Evolutionary conservation across 2,329 filamentous ascomycete species (phyloP).

Genomic region (Fusarium concolor): DNA sequence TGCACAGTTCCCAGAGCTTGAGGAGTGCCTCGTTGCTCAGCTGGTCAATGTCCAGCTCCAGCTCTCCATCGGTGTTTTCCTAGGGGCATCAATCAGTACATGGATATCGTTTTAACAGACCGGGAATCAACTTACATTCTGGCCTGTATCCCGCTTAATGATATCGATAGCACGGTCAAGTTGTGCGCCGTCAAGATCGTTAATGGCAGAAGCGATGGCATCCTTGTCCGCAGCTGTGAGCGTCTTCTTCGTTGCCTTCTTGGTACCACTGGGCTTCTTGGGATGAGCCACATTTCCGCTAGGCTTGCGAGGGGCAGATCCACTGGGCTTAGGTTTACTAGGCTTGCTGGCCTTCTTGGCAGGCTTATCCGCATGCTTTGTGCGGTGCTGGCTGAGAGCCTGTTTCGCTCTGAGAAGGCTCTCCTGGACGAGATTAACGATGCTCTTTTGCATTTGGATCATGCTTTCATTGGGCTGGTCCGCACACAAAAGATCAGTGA

Average conservation of each 20-base stretch:
- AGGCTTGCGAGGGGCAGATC: constrained; percentile 57
- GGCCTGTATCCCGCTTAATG: constrained; percentile 87
- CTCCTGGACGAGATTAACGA: constrained; percentile 74
- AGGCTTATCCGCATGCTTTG: constrained; percentile 67
- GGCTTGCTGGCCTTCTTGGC: constrained; percentile 65
- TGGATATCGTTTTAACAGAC: background rate
- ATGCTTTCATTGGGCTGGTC: constrained; percentile 64
- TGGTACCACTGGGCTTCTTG: constrained; percentile 54
- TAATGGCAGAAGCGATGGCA: constrained; percentile 87
- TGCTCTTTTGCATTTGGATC: constrained; percentile 68
- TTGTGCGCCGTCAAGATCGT: constrained; percentile 80
- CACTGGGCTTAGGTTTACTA: constrained; percentile 64
- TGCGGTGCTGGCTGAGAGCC: constrained; percentile 64
- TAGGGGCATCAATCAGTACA: constrained; percentile 42
- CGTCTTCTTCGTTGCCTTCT: constrained; percentile 63
- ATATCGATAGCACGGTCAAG: constrained; percentile 86
- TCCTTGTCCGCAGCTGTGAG: constrained; percentile 88
- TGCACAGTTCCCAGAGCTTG: constrained; percentile 62
- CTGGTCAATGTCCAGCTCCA: constrained; percentile 70
- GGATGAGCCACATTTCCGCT: constrained; percentile 48
- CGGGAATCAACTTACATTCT: constrained; percentile 67
- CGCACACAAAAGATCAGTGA: constrained; percentile 65
- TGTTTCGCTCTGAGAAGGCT: constrained; percentile 80
- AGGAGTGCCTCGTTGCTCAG: constrained; percentile 66
- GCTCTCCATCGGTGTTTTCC: constrained; percentile 70